These are phyloP conservation scores for Diaporthe sp. DNA, from an alignment of 2,329 filamentous ascomycete genomes.

Conservation along the genomic window DNA sequence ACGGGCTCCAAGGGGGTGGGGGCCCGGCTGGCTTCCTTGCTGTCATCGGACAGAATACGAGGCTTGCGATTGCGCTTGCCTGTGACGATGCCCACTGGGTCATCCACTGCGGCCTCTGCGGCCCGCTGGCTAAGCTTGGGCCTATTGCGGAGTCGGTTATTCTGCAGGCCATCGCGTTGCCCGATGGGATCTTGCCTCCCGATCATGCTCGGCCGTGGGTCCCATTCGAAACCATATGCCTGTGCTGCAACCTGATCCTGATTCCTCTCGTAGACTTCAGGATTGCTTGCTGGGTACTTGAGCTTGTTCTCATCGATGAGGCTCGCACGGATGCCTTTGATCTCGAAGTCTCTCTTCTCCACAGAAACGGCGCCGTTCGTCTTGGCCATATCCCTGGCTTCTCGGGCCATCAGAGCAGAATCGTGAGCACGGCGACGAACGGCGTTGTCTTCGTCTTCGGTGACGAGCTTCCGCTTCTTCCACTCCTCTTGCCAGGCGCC, in stretches of 20 bases:
- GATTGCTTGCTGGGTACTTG: slow-evolving; percentile 56
- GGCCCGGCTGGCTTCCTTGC: slow-evolving; percentile 61
- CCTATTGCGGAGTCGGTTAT: slow-evolving; percentile 66
- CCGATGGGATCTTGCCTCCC: slow-evolving; percentile 68
- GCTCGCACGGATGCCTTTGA: slow-evolving; percentile 57
- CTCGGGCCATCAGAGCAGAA: slow-evolving; percentile 47
- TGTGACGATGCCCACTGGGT: slow-evolving; percentile 50
- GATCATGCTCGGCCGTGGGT: slow-evolving; percentile 66
- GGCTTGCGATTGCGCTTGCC: slow-evolving; percentile 66
- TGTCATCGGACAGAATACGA: slow-evolving; percentile 62
- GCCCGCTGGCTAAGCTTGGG: slow-evolving; percentile 68
- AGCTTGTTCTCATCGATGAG: slow-evolving; percentile 55
- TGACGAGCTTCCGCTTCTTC: slow-evolving; percentile 58
- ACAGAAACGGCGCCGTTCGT: slow-evolving; percentile 49
- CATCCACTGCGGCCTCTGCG: slow-evolving; percentile 59
- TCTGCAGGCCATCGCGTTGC: slow-evolving; percentile 65
- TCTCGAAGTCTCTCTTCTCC: slow-evolving; percentile 60
- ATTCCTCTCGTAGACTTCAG: slow-evolving; percentile 55
- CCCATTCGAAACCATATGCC: slow-evolving; percentile 70
- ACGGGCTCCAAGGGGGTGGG: slow-evolving; percentile 55
- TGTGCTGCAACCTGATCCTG: slow-evolving; percentile 70
- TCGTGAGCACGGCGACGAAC: slow-evolving; percentile 61
- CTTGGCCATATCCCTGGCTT: slow-evolving; percentile 45
- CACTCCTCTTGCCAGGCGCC: slow-evolving; percentile 66
- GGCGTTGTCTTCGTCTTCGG: slow-evolving; percentile 69